Percentiles rank a stretch among this genome's conserved stretches.
These are phyloP conservation scores for Scheffersomyces parashehatae DNA, from an alignment of 1,139 yeast genomes.

Conservation along the genomic window DNA sequence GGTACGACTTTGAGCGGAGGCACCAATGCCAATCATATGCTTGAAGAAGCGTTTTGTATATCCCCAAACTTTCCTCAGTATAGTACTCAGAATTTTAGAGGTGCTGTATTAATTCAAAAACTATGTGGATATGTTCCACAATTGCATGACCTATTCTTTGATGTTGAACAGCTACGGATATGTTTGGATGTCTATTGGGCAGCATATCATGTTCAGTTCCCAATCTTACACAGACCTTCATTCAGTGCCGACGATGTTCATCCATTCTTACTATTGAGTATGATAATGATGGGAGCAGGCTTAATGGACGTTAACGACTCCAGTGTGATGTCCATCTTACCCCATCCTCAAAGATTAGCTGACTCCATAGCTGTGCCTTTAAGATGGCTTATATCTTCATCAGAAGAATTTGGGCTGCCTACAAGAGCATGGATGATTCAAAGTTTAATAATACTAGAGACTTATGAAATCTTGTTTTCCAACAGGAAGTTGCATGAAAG, in stretches of 20 bases:
- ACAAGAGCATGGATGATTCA: constrained; percentile 1
- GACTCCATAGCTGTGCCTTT: constrained; percentile 56
- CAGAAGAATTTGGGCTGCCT: constrained; percentile 1
- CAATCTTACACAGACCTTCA: constrained; percentile 3
- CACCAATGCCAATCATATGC: background rate
- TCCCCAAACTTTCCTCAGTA: background rate
- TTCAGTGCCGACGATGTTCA: constrained; percentile 2
- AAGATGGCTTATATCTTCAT: constrained; percentile 47
- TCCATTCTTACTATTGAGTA: constrained; percentile 1
- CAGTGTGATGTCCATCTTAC: background rate
- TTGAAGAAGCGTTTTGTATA: background rate
- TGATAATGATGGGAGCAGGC: constrained; percentile 3
- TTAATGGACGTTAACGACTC: background rate
- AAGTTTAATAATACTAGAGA: constrained; percentile 1
- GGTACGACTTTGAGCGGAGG: background rate
- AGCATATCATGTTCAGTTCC: constrained; percentile 2
- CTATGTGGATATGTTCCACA: background rate
- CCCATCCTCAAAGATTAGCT: constrained; percentile 18
- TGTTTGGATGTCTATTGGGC: constrained; percentile 2
- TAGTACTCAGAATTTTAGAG: background rate
- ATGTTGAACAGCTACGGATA: background rate
- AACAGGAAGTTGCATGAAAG: constrained; percentile 3
- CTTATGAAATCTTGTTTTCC: constrained; percentile 1
- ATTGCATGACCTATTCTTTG: background rate
- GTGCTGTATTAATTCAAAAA: background rate